Base-by-base conservation (phyloP, 208 protist species). In the Phytomonas sp. region DNA sequence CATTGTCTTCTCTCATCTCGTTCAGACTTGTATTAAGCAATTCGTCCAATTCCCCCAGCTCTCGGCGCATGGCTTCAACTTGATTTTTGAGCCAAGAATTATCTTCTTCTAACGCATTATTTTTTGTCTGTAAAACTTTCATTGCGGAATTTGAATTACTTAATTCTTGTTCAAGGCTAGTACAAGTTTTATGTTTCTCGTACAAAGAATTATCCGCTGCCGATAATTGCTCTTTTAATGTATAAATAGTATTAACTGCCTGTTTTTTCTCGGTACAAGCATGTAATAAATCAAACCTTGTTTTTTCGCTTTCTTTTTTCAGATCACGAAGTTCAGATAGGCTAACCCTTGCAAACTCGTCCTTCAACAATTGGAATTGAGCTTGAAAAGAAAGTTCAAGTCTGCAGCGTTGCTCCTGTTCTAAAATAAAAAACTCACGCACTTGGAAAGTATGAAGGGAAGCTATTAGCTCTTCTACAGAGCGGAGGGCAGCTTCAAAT, bases 1-100 rank as follows among this genome's bases (percentile, higher is more conserved):
- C 89, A 67, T 84, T 84, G 70, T 89, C 81, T 63, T 94, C 89
- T 19, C 81, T 76, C 75, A 92, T 85, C 32, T 89, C 77, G 61
- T 92, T 91, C n/a, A 94, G 73, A 37, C 84, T 88, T 11, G 78
- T 60, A 63, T 84, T 87, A 10, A 94, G 45, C 42, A 94, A 67
- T 26, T 84, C 82, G 66, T 94, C 87, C 7, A 94, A 45, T n/a
- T 89, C 83, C 29, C 78, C 79, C 0, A 94, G 68, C 59, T 94
- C 89, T 63, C 68, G 66, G 23, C 84, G 70, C 89, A 94, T 92
- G 1, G 79, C 74, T 36, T 88, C 79, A 0, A 92, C 86, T 40
- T 92, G 82, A 11, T 73, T 68, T 29, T 82, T 85, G 45, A 94
- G 70, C 76, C 76, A 87, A 31, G 40, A 75, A 69, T 94, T 92